Evolutionary conservation across 2,329 filamentous ascomycete genomes (phyloP).

Genomic region (Trichoderma koningii): DNA sequence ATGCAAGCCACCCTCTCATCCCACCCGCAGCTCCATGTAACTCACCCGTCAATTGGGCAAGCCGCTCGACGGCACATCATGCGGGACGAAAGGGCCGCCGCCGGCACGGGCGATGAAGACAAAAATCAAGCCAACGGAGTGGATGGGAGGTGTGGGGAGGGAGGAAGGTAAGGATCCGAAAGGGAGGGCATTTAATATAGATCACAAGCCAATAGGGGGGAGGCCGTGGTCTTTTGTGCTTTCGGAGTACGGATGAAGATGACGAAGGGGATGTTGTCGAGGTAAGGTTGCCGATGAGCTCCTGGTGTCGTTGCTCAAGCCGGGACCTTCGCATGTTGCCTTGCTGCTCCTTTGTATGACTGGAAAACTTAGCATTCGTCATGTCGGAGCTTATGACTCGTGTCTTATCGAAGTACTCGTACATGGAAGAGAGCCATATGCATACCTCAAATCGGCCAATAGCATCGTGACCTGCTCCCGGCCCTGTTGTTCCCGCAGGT

Average conservation of each 20-base stretch:
- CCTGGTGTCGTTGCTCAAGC: too few relatives aligned
- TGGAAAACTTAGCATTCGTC: too few relatives aligned
- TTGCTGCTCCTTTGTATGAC: too few relatives aligned
- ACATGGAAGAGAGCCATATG: not conserved
- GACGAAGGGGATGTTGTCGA: too few relatives aligned
- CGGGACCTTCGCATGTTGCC: too few relatives aligned
- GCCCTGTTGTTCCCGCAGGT: not conserved
- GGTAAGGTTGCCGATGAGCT: too few relatives aligned
- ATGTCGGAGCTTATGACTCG: not conserved
- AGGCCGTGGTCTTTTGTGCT: too few relatives aligned
- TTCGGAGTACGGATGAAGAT: too few relatives aligned
- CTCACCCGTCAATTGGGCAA: not conserved
- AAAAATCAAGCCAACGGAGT: not conserved
- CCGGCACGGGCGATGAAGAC: not conserved
- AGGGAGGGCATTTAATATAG: not conserved
- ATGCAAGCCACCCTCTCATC: constrained; percentile 16
- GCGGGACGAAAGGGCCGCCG: not conserved
- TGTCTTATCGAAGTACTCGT: not conserved
- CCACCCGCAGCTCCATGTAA: not conserved
- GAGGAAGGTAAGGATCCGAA: not conserved
- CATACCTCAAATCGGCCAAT: not conserved
- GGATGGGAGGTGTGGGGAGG: too few relatives aligned
- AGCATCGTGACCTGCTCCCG: too few relatives aligned
- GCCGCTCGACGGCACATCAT: not conserved
- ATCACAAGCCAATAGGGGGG: not conserved